Conservation (phyloP, 2,329 filamentous ascomycete genomes). For the Xylaria sp. region DNA sequence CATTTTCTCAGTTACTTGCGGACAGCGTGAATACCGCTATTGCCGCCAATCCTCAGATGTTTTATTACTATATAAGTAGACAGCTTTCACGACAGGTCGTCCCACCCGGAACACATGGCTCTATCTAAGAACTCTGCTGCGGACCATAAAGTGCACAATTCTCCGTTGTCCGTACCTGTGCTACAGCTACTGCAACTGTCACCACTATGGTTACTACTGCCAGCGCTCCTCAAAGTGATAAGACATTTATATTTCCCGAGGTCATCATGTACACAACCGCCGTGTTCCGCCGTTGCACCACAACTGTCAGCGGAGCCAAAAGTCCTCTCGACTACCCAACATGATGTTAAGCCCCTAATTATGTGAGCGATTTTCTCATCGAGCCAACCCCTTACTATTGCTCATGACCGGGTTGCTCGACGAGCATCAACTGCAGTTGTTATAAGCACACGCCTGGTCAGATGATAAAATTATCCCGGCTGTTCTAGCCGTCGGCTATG, state of each 20-base stretch:
- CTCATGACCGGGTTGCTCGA: conserved; percentile 33
- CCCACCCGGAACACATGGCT: conserved; percentile 49
- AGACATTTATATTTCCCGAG: conserved; percentile 50
- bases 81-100: conserved; percentile 37
- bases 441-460: conserved; percentile 27
- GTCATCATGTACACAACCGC: conserved; percentile 51
- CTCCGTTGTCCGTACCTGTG: conserved; percentile 48
- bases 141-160: conserved; percentile 46
- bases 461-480: conserved; percentile 38
- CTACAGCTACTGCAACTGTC: conserved; percentile 38
- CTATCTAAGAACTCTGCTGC: conserved; percentile 33
- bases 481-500: conserved; percentile 39
- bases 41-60: conserved; percentile 6
- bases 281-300: conserved; percentile 44
- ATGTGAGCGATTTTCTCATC: conserved; percentile 46
- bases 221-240: conserved; percentile 47
- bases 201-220: conserved; percentile 9
- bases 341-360: conserved; percentile 50
- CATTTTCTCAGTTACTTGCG: no score
- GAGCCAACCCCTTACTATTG: conserved; percentile 48
- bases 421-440: conserved; percentile 40
- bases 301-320: conserved; percentile 36
- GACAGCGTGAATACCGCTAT: background rate
- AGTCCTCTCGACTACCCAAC: conserved; percentile 40
- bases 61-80: conserved; percentile 2